Base-by-base conservation (phyloP, 148 eudicot genomes). In the Nyssa sinensis region DNA sequence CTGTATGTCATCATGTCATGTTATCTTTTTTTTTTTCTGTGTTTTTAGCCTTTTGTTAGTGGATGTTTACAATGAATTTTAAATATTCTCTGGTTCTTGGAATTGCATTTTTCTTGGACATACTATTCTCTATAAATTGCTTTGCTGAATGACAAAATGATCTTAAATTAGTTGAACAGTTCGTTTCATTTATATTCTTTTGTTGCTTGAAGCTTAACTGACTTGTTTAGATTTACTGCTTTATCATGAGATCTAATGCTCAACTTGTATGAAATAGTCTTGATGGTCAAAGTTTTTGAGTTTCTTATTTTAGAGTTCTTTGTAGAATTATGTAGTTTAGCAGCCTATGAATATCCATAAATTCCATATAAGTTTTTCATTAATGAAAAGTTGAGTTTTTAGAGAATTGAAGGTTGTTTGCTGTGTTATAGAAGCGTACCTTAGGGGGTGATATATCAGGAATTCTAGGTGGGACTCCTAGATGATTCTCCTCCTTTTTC, bases 1-100 rank as follows among this genome's bases (percentile, higher is more conserved):
- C 63, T 63, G 27, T 62, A 58, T n/a, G 37, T n/a, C n/a, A n/a
- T n/a, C n/a, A n/a, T n/a, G n/a, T 76, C 33, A 21, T 62, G 62
- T 68, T 69, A 28, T 71, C 78, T 51, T 66, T 78, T 61, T 27
- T 35, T 58, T 39, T 70, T 19, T 37, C 35, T 44, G 67, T 77
- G 67, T 73, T 47, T 77, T 71, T 71, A 66, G 47, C 24, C 64
- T 57, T 66, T 25, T n/a, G 14, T 44, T 51, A 19, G 59, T 24
- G 21, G 59, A 55, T 55, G 51, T n/a, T 55, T 19, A n/a, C 59
- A 21, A n/a, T 55, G 51, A 11, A n/a, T 11, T 44, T 11, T 44
- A 14, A 44, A 44, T 44, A 44, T n/a, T 19, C 51, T 44, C 16
- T 55, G 5, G 23, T 51, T 4, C 5, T 37, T 37, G 5, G 17